Conservation (phyloP, 1,284 basidiomycete genomes). For the Puccinia triticina region DNA sequence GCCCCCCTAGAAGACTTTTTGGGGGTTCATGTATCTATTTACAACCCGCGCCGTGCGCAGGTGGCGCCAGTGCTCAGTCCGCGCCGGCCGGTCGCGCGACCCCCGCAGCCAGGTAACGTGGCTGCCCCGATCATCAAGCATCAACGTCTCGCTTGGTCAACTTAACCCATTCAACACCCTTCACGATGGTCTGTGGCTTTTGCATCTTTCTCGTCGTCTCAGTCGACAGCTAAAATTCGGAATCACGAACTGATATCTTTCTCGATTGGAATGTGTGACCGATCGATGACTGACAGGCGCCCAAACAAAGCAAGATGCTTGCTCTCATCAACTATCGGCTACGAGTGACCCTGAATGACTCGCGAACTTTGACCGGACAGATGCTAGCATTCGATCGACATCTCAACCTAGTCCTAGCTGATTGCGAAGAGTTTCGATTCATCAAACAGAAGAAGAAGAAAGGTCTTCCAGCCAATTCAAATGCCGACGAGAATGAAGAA, state of each 20-base stretch:
- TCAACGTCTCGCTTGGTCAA: not conserved
- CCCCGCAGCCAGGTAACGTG: not conserved
- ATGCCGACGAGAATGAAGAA: constrained; percentile 60
- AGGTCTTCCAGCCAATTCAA: constrained; percentile 55
- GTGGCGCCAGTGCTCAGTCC: not conserved
- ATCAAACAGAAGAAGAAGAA: constrained; percentile 81
- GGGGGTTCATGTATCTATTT: not conserved
- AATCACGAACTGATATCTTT: not conserved
- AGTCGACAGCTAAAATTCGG: not conserved
- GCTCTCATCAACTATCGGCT: constrained; percentile 95
- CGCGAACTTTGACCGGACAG: constrained; percentile 90
- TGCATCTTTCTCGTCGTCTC: not conserved
- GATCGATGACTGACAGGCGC: constrained; percentile 59
- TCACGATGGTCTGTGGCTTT: constrained; percentile 8
- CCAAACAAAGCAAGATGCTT: constrained; percentile 97
- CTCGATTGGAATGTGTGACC: not conserved
- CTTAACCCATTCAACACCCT: not conserved
- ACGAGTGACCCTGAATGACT: constrained; percentile 97
- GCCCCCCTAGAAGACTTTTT: not conserved
- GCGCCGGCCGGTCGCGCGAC: not conserved
- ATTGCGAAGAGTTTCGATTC: constrained; percentile 92
- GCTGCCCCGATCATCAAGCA: not conserved
- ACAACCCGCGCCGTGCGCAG: not conserved
- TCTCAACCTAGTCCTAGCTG: constrained; percentile 98
- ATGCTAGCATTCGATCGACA: constrained; percentile 99